Percentiles rank a stretch among this genome's conserved stretches.
Evolutionary conservation across 2,329 filamentous ascomycete species (phyloP).

Genomic region (Fusarium penzigii): DNA sequence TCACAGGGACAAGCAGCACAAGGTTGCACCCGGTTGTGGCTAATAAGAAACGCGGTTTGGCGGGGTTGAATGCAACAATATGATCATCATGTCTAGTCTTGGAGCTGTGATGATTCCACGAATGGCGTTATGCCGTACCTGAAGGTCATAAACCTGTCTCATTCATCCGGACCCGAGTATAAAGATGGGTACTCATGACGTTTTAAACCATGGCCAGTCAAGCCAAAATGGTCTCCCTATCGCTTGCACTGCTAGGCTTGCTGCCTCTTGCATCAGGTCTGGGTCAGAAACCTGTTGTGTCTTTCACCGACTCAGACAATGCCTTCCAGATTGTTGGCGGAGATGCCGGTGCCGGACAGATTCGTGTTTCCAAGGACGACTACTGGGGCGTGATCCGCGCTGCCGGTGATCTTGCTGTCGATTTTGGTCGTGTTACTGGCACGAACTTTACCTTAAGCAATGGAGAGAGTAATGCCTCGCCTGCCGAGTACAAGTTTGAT

Average conservation of each 20-base stretch:
- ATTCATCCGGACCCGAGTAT: neutral
- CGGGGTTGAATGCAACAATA: constrained; percentile 9
- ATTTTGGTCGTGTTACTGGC: constrained; percentile 72
- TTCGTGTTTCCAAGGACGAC: constrained; percentile 59
- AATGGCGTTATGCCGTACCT: neutral
- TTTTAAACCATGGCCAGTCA: neutral
- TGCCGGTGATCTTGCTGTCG: constrained; percentile 64
- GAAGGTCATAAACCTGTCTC: neutral
- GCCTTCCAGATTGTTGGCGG: constrained; percentile 11
- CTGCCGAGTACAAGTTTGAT: constrained; percentile 43
- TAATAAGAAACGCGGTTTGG: constrained; percentile 14
- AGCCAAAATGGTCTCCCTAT: neutral
- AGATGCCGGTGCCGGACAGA: constrained; percentile 39
- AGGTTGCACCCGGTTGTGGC: constrained; percentile 10
- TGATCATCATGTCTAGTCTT: neutral
- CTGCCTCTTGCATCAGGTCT: constrained; percentile 6
- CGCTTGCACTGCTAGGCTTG: constrained; percentile 2
- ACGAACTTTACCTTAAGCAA: constrained; percentile 62
- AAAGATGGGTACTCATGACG: neutral
- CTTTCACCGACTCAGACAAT: constrained; percentile 13
- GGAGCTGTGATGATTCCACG: neutral
- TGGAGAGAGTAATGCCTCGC: constrained; percentile 37
- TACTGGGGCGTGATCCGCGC: constrained; percentile 70
- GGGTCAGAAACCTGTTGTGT: constrained; percentile 14
- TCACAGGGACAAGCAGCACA: neutral